Evolutionary conservation across 495 filamentous ascomycete species (phyloP), one percentile per base, ranked within the genome.

Genomic region (Neurospora tetraspora): DNA sequence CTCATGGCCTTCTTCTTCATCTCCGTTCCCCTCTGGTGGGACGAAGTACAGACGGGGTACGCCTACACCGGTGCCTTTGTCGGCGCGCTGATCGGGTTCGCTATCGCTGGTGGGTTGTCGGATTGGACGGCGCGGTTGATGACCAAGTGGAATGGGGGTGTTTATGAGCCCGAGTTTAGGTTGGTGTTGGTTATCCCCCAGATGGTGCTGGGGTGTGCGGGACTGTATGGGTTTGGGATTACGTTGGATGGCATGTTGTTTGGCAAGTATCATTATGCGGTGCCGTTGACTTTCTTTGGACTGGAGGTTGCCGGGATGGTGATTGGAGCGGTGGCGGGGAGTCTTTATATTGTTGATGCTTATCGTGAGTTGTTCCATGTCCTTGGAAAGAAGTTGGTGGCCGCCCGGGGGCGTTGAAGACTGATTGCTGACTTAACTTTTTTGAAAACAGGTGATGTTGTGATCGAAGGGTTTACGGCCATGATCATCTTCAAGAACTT

Each of bases 301-400:
- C 83, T 93, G 59, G 84, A 92, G 71, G 91, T 97, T 5, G 88
- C 90, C 73, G 94, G 94, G 0, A 97, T 97, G 92, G 93, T 97
- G 2, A 87, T 96, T 74, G 94, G 94, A 3, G 94, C 94, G 0
- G 93, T 97, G 7, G 89, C 91, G 1, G 91, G 90, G 70, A 91
- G 93, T 1, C 80, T 98, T n/a, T 98, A 98, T 76, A 92, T 98
- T 76, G 93, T 97, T 1, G 94, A 98, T 83, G 94, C 94, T 2
- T 94, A 97, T 81, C 90, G 94, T 92, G 82, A 83, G 91, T 88
- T 1, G 23, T 42, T 42, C 5, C 16, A 6, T 18, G 16, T 42
- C 2, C 40, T 39, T 40, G 14, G 39, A 16, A 16, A 16, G 39
- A 18, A 42, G 18, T 47, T 36, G 20, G 3, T 9, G 4, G 34